Percentiles rank a stretch among this genome's conserved stretches.
These are phyloP conservation scores for Monilinia vaccinii-corymbosi DNA, from an alignment of 2,329 filamentous ascomycete species.

Conservation along the genomic window DNA sequence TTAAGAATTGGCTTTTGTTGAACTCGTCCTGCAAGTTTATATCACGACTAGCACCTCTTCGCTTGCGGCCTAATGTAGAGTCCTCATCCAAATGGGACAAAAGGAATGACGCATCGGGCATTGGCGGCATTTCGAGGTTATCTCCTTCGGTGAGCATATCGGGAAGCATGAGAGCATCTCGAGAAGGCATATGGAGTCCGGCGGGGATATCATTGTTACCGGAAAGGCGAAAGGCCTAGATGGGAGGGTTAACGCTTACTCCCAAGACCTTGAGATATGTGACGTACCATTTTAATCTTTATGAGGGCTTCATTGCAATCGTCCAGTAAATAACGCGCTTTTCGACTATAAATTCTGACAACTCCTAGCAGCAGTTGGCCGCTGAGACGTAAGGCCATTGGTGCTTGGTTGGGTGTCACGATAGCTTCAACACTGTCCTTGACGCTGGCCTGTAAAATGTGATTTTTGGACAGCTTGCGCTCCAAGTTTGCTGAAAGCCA, in stretches of 20 bases:
- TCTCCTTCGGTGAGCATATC: conserved; percentile 92
- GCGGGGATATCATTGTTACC: conserved; percentile 94
- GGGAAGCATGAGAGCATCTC: conserved; percentile 78
- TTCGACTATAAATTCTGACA: conserved; percentile 93
- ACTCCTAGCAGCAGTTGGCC: conserved; percentile 92
- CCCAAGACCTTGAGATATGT: conserved; percentile 15
- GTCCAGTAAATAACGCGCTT: conserved; percentile 90
- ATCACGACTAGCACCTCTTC: conserved; percentile 50
- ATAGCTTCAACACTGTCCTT: conserved; percentile 93
- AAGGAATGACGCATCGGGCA: conserved; percentile 80
- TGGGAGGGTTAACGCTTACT: conserved; percentile 30
- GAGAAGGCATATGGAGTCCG: conserved; percentile 70
- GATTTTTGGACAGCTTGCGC: conserved; percentile 95
- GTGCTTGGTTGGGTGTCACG: conserved; percentile 84
- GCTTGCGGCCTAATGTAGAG: conserved; percentile 46
- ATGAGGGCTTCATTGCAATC: conserved; percentile 96
- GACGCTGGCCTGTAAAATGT: conserved; percentile 90
- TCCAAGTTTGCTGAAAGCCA: conserved; percentile 98
- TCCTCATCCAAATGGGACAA: conserved; percentile 64
- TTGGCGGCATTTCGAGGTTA: conserved; percentile 64
- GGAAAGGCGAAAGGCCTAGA: conserved; percentile 80
- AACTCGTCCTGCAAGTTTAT: conserved; percentile 63
- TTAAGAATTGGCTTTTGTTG: conserved; percentile 72
- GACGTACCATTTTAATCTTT: conserved; percentile 93
- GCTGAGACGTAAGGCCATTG: conserved; percentile 87